These are phyloP conservation scores for Candida tropicalis DNA, from an alignment of 1,139 yeast species.

Conservation along the genomic window DNA sequence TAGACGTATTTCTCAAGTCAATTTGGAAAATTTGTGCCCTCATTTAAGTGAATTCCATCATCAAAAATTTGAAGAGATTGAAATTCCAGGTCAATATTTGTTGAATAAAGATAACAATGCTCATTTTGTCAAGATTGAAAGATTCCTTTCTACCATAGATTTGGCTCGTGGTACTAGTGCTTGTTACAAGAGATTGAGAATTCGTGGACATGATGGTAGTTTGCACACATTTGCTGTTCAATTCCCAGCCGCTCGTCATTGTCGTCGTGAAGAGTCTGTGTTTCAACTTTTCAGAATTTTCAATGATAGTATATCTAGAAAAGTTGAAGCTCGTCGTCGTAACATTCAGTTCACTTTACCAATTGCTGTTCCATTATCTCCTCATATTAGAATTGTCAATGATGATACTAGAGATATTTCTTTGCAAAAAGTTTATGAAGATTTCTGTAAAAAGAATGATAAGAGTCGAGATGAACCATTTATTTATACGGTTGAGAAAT, in stretches of 20 bases:
- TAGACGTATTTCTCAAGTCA: constrained; percentile 72
- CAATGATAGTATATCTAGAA: constrained; percentile 76
- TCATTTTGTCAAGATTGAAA: constrained; percentile 89
- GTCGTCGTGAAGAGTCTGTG: constrained; percentile 93
- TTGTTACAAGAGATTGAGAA: constrained; percentile 87
- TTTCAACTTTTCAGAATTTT: constrained; percentile 89
- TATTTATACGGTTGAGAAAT: constrained; percentile 80
- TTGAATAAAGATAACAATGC: constrained; percentile 79
- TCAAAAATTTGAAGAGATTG: constrained; percentile 96
- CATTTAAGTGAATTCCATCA: constrained; percentile 97
- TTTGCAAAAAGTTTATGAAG: constrained; percentile 87
- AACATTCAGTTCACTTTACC: constrained; percentile 87
- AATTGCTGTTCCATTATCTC: constrained; percentile 89
- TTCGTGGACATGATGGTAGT: constrained; percentile 93
- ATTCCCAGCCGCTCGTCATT: constrained; percentile 96
- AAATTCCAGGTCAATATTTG: constrained; percentile 95
- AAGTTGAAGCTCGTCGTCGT: constrained; percentile 87
- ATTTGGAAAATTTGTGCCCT: constrained; percentile 89
- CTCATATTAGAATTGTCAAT: constrained; percentile 88
- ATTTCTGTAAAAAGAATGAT: constrained; percentile 73
- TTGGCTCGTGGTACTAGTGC: constrained; percentile 88
- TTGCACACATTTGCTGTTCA: constrained; percentile 93
- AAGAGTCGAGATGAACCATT: constrained; percentile 89
- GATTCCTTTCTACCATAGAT: constrained; percentile 89
- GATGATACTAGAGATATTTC: constrained; percentile 80